These are phyloP conservation scores for Sugiyamaella americana DNA, from an alignment of 805 yeast genomes.

Conservation along the genomic window DNA sequence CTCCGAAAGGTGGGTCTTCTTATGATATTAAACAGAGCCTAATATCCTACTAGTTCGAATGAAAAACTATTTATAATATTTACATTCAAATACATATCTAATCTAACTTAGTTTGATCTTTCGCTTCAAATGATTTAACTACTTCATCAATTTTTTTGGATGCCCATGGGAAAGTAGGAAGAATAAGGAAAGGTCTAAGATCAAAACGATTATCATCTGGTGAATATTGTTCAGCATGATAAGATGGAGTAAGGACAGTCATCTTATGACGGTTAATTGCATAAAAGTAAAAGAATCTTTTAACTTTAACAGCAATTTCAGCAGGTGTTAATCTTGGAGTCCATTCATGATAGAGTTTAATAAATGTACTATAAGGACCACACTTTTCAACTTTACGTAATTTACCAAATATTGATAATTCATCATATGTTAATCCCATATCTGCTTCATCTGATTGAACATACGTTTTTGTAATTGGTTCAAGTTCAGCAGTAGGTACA, in stretches of 20 bases:
- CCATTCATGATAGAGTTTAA: slow-evolving; percentile 89
- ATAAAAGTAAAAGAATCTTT: slow-evolving; percentile 85
- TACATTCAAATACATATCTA: not conserved
- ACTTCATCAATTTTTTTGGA: slow-evolving; percentile 78
- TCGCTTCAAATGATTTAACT: slow-evolving; percentile 35
- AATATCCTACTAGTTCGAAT: not conserved
- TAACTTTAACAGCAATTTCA: slow-evolving; percentile 86
- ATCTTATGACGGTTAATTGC: slow-evolving; percentile 95
- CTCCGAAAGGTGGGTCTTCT: no score
- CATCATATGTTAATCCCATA: slow-evolving; percentile 98
- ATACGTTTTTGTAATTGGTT: slow-evolving; percentile 86
- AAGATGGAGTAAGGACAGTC: slow-evolving; percentile 95
- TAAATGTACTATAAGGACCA: slow-evolving; percentile 94
- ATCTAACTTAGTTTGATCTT: slow-evolving; percentile 6
- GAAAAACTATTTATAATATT: no score
- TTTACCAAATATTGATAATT: slow-evolving; percentile 82
- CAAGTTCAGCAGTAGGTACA: slow-evolving; percentile 96
- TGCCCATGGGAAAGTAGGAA: slow-evolving; percentile 87
- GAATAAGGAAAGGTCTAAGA: slow-evolving; percentile 88
- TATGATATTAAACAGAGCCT: no score
- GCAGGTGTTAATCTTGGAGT: slow-evolving; percentile 74
- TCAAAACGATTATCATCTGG: slow-evolving; percentile 98
- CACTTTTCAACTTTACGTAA: slow-evolving; percentile 88
- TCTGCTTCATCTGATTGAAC: slow-evolving; percentile 96
- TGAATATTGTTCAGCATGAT: slow-evolving; percentile 96